Base-by-base conservation (phyloP, 140 eudicot species). In the Anethum foeniculum region DNA sequence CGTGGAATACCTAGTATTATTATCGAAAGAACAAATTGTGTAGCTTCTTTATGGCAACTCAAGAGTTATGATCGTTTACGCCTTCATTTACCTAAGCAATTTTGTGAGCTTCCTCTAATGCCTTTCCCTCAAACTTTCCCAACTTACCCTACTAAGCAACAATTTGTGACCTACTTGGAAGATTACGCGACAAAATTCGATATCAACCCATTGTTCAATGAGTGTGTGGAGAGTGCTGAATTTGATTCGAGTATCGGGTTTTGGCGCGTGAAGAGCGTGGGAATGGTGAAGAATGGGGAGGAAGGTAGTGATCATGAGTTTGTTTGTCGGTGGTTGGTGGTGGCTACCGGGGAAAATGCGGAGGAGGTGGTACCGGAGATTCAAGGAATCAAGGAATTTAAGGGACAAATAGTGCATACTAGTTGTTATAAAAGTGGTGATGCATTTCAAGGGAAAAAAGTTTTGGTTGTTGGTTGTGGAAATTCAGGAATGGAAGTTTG, bases 401-500 rank as follows among this genome's bases (percentile, higher is more conserved):
- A 85, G 13, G 97, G 97, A 60, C 84, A 79, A 6, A 87, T 96
- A 78, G 86, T 85, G 68, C 99, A 96, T 80, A 93, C 99, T 2
- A 82, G 93, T 44, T 88, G 84, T 84, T 96, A 96, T 67, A 91
- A 90, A 84, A 89, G 93, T 83, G 99, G 99, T 5, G 87, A 79
- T 46, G 85, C 39, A 21, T 96, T 84, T 84, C 54, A 71, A 79
- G 98, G 99, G 81, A 90, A 93, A 77, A 88, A 81, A 73, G 98
- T 96, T 65, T 88, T 95, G 88, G 97, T 95, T 21, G 97, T 95
- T 28, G 99, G 99, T 1, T 88, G 99, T 88, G 99, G 99, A 64
- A 95, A 95, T 82, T 95, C 99, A 32, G 99, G 99, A 67, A 95
- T 95, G 99, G 99, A 95, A 78, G 97, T 95, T 75, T 95, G 99